Percentiles rank a stretch among this genome's conserved stretches.
phyloP scores from a whole-genome alignment of 805 yeast genomes.

The Blastobotrys attinorum region DNA sequence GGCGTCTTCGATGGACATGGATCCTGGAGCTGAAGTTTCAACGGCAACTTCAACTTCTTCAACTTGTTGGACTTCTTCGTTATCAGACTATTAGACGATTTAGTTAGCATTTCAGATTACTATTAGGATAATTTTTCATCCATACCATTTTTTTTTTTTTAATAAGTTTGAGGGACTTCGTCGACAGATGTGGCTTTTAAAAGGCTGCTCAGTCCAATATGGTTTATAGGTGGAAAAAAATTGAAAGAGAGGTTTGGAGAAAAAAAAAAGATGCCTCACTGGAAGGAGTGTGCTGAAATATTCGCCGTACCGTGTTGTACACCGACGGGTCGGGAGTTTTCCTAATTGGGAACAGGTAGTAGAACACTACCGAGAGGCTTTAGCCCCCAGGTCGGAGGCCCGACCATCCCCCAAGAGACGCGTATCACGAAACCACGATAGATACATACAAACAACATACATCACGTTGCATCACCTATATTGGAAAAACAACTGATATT shows the following conservation, averaged over 20 bases:
- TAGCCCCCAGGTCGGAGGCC: too few species aligned
- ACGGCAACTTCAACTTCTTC: constrained; percentile 73
- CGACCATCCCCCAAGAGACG: too few species aligned
- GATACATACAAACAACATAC: too few species aligned
- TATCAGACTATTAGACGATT: constrained; percentile 58
- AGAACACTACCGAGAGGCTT: too few species aligned
- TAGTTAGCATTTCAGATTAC: constrained; percentile 2
- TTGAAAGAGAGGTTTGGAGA: not conserved
- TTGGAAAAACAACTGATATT: too few species aligned
- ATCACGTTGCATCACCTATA: too few species aligned
- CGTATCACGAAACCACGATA: too few species aligned
- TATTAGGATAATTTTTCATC: not conserved
- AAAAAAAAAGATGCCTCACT: not conserved
- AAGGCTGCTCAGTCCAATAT: constrained; percentile 27
- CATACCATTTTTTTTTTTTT: constrained; percentile 5
- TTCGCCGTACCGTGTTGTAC: too few species aligned
- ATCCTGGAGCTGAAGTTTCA: constrained; percentile 77
- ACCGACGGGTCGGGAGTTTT: not conserved
- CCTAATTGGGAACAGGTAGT: not conserved
- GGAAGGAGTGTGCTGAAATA: too few species aligned
- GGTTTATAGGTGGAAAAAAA: constrained; percentile 9
- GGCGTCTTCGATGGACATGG: constrained; percentile 96
- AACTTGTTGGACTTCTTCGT: constrained; percentile 78
- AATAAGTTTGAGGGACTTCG: constrained; percentile 26
- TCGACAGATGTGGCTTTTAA: constrained; percentile 24